These are phyloP conservation scores for Calonectria ilicicola DNA, from an alignment of 2,329 filamentous ascomycete genomes.

Conservation along the genomic window DNA sequence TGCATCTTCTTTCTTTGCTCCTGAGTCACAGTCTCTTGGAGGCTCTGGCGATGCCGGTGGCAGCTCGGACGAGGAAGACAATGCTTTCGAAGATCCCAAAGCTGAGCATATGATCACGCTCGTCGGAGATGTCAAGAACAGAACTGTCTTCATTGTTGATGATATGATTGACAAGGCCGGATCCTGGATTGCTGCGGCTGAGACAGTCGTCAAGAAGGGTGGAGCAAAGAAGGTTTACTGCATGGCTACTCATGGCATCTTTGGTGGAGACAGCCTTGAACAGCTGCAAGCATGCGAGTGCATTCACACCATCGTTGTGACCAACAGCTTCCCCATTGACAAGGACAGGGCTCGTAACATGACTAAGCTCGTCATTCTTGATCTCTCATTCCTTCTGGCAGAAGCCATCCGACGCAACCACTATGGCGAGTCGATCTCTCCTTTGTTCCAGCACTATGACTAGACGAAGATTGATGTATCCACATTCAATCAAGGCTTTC, in stretches of 20 bases:
- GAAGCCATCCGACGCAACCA: constrained; percentile 97
- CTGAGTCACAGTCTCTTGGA: constrained; percentile 76
- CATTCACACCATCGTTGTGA: constrained; percentile 94
- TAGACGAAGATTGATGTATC: constrained; percentile 45
- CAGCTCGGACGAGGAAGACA: constrained; percentile 92
- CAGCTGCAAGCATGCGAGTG: constrained; percentile 93
- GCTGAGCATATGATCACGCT: constrained; percentile 96
- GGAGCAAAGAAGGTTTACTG: constrained; percentile 94
- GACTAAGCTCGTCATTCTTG: constrained; percentile 89
- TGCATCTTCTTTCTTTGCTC: constrained; percentile 84
- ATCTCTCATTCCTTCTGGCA: constrained; percentile 87
- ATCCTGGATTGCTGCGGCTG: constrained; percentile 97
- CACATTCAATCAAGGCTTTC: neutral
- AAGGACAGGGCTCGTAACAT: constrained; percentile 77
- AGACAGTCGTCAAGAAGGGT: constrained; percentile 95
- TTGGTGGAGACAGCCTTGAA: constrained; percentile 88
- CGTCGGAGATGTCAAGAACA: constrained; percentile 92
- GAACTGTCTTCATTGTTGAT: constrained; percentile 93
- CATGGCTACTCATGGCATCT: constrained; percentile 96
- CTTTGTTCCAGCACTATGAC: constrained; percentile 77
- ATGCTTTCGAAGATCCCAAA: constrained; percentile 82
- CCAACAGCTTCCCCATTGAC: constrained; percentile 95
- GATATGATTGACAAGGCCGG: constrained; percentile 99
- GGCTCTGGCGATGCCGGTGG: constrained; percentile 87
- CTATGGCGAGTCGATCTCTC: constrained; percentile 87